phyloP scores from a whole-genome alignment of 805 yeast genomes.

The Metschnikowia vanudenii region DNA sequence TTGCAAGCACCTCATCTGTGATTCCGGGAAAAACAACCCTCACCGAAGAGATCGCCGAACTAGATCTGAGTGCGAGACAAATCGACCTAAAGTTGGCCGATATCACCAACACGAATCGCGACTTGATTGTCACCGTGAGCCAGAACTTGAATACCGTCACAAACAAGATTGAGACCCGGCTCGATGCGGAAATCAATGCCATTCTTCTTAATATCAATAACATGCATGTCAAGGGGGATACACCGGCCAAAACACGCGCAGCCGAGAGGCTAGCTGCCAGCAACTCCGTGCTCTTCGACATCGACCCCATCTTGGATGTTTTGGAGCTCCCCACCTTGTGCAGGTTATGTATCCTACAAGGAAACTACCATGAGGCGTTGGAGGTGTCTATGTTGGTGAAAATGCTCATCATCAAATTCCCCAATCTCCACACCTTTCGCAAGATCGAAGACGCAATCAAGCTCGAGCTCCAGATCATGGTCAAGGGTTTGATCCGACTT shows the following conservation, averaged over 20 bases:
- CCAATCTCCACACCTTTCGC: conserved; percentile 52
- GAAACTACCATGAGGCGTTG: conserved; percentile 85
- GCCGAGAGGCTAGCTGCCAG: conserved; percentile 25
- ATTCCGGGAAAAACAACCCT: conserved; percentile 29
- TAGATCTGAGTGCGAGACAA: conserved; percentile 54
- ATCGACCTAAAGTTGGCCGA: conserved; percentile 47
- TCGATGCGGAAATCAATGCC: conserved; percentile 14
- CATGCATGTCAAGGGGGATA: conserved; percentile 4
- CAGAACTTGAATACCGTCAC: conserved; percentile 27
- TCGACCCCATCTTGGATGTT: conserved; percentile 72
- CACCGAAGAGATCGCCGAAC: conserved; percentile 72
- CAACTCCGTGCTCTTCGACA: conserved; percentile 50
- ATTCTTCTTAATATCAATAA: conserved; percentile 8
- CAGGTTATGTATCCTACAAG: conserved; percentile 78
- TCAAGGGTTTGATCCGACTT: conserved; percentile 63
- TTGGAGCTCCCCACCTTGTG: conserved; percentile 83
- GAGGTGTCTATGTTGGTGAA: conserved; percentile 76
- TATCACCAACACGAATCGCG: conserved; percentile 41
- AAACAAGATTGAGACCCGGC: conserved; percentile 16
- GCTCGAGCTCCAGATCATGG: conserved; percentile 61
- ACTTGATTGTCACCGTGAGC: conserved; percentile 44
- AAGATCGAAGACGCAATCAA: conserved; percentile 52
- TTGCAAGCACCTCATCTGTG: conserved; percentile 39
- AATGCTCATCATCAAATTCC: conserved; percentile 67
- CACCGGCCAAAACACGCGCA: conserved; percentile 4